Percentiles rank a stretch among this genome's conserved stretches.
These are phyloP conservation scores for Dictyostelium intermedium DNA, from an alignment of 78 protist genomes.

Conservation along the genomic window DNA sequence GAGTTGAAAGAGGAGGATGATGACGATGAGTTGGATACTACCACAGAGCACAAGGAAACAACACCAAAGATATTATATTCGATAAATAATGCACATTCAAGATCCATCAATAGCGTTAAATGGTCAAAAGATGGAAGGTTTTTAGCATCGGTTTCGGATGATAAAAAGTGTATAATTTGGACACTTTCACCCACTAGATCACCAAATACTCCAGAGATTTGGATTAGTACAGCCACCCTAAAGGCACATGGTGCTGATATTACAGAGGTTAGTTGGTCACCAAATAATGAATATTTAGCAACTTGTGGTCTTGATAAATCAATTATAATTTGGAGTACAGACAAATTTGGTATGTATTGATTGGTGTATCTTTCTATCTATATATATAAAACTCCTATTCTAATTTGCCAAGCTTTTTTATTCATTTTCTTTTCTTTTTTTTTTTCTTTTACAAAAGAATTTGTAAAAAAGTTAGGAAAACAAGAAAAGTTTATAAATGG, in stretches of 20 bases:
- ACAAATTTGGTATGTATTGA: neutral
- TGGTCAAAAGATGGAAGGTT: conserved; percentile 88
- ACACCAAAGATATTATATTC: neutral
- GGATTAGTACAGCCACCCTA: conserved; percentile 53
- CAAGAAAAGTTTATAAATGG: neutral
- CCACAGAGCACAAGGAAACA: neutral
- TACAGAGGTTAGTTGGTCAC: conserved; percentile 90
- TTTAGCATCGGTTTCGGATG: conserved; percentile 88
- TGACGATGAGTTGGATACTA: neutral
- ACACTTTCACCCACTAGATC: neutral
- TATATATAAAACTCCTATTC: too few relatives aligned
- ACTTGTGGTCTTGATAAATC: conserved; percentile 95
- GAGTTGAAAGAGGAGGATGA: neutral
- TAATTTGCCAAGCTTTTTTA: too few relatives aligned
- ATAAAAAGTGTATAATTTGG: conserved; percentile 78
- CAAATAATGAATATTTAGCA: conserved; percentile 87
- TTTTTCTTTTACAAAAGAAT: neutral
- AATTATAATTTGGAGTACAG: conserved; percentile 95
- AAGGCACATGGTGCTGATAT: conserved; percentile 97
- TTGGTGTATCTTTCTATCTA: too few relatives aligned
- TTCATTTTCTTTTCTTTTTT: too few relatives aligned
- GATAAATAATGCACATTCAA: conserved; percentile 52
- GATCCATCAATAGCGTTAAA: conserved; percentile 84
- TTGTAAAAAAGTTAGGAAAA: neutral
- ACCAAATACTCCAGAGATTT: conserved; percentile 5